phyloP scores from a whole-genome alignment of 768 basidiomycete species.

The Tricholoma flavovirens region DNA sequence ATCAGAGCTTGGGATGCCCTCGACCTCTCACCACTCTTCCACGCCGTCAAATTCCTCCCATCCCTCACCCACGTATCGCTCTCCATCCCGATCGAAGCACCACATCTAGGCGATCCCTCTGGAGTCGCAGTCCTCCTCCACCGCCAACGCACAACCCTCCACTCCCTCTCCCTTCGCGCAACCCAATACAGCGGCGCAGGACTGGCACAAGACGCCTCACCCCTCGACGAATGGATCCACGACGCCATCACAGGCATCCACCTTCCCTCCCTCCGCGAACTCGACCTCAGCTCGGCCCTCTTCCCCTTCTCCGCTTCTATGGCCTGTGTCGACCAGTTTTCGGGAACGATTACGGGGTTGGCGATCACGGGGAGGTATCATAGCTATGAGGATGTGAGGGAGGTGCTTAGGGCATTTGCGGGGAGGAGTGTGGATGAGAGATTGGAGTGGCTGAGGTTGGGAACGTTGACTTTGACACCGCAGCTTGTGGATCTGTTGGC shows the following conservation, averaged over 20 bases:
- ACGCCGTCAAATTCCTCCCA: conserved; percentile 26
- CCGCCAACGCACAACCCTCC: conserved; percentile 29
- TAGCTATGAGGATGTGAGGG: conserved; percentile 29
- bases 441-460: conserved; percentile 31
- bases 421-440: conserved; percentile 13
- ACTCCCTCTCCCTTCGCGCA: conserved; percentile 34
- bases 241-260: conserved; percentile 21
- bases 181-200: conserved; percentile 35
- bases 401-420: conserved; percentile 21
- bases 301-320: conserved; percentile 35
- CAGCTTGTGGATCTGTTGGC: conserved; percentile 38
- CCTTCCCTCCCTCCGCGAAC: conserved; percentile 17
- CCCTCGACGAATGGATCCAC: conserved; percentile 34
- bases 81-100: conserved; percentile 34
- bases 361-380: conserved; percentile 36
- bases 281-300: conserved; percentile 12
- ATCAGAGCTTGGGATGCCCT: conserved; percentile 41
- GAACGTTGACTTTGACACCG: conserved; percentile 36
- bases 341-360: conserved; percentile 27
- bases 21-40: conserved; percentile 38
- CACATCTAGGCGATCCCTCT: conserved; percentile 37
- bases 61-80: conserved; percentile 31
- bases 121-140: conserved; percentile 32
- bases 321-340: conserved; percentile 38
- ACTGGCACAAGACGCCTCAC: conserved; percentile 22